phyloP scores from a whole-genome alignment of 2,329 filamentous ascomycete genomes.

The Camillea tinctor region DNA sequence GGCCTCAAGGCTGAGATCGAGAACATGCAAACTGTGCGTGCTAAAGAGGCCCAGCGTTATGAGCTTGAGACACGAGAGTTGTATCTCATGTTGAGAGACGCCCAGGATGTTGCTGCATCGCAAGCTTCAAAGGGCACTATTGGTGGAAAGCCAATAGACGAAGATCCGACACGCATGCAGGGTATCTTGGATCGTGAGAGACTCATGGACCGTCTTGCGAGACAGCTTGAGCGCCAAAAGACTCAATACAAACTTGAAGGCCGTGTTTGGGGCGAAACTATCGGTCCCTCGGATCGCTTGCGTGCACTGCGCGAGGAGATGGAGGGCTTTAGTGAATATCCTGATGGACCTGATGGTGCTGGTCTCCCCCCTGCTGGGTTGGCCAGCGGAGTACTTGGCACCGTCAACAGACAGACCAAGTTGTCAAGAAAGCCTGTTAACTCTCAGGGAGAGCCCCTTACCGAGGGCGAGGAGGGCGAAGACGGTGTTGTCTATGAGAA shows the following conservation, averaged over 20 bases:
- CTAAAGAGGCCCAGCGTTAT: constrained; percentile 89
- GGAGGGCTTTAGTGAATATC: constrained; percentile 56
- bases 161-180: constrained; percentile 75
- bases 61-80: constrained; percentile 95
- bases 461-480: constrained; percentile 44
- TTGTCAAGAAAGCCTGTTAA: constrained; percentile 55
- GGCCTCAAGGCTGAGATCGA: constrained; percentile 86
- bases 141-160: constrained; percentile 53
- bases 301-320: constrained; percentile 92
- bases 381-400: constrained; percentile 71
- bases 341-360: constrained; percentile 43
- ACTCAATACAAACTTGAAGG: constrained; percentile 97
- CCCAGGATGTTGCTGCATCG: constrained; percentile 91
- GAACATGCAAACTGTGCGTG: constrained; percentile 79
- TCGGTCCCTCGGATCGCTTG: constrained; percentile 86
- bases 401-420: constrained; percentile 61
- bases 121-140: constrained; percentile 63
- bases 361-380: constrained; percentile 61
- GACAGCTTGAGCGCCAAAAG: constrained; percentile 94
- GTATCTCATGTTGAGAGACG: constrained; percentile 97
- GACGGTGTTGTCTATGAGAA: constrained; percentile 72
- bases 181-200: constrained; percentile 91
- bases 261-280: constrained; percentile 78
- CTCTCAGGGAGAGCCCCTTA: constrained; percentile 28
- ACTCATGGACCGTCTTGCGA: constrained; percentile 90